A percentile compares a stretch with the other conserved stretches of the same genome.
Evolutionary conservation across 305 asterid genomes (phyloP).

Genomic region (Fraxinus baroniana): DNA sequence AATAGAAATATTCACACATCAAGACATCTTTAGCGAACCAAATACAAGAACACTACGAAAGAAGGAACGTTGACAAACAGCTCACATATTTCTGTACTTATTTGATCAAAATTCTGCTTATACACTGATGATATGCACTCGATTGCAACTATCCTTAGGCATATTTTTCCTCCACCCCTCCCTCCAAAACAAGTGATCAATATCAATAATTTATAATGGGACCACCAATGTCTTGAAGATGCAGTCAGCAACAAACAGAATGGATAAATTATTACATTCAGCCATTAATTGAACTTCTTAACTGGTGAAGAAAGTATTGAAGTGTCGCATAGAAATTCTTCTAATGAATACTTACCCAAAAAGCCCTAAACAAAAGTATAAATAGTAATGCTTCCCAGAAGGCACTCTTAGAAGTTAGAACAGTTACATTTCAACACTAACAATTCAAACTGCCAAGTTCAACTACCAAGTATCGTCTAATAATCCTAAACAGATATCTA

Average conservation of each 20-base stretch:
- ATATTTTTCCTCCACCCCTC: background rate
- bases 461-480: constrained; percentile 1
- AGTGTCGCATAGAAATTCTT: background rate
- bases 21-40: background rate
- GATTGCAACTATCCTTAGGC: constrained; percentile 6
- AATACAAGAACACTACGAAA: background rate
- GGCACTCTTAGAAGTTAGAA: constrained; percentile 1
- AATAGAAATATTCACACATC: background rate
- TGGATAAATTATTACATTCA: background rate
- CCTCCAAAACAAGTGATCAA: background rate
- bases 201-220: background rate
- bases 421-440: constrained; percentile 15
- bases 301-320: background rate
- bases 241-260: background rate
- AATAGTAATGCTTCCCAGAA: constrained; percentile 18
- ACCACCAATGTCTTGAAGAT: constrained; percentile 6
- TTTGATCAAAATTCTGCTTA: background rate
- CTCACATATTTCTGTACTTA: background rate
- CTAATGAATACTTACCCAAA: background rate
- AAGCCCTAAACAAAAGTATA: background rate
- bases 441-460: constrained; percentile 3
- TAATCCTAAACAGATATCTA: constrained; percentile 13
- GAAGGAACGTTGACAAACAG: background rate
- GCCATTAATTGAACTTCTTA: constrained; percentile 3
- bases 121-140: background rate